phyloP scores from a whole-genome alignment of 2,329 filamentous ascomycete species.

The Neonectria magnoliae region DNA sequence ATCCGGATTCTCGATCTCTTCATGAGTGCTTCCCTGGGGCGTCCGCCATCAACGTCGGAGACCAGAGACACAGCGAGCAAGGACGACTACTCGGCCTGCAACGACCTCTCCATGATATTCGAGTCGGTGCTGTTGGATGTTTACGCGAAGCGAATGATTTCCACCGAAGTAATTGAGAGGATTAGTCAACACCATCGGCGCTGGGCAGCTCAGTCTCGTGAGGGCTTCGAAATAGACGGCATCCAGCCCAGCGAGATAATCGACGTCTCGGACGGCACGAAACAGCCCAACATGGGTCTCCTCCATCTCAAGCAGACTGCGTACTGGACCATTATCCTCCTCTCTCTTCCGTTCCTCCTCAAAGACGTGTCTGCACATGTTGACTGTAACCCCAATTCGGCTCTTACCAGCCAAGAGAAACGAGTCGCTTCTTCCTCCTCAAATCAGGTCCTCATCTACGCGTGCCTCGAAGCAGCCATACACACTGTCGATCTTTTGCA shows the following conservation, averaged over 20 bases:
- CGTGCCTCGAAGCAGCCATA: constrained; percentile 49
- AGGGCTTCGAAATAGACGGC: constrained; percentile 32
- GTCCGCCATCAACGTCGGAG: constrained; percentile 47
- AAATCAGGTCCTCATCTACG: constrained; percentile 44
- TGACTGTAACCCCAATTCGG: constrained; percentile 32
- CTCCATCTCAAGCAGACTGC: constrained; percentile 50
- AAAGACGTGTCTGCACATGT: constrained; percentile 41
- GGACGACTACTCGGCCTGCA: constrained; percentile 40
- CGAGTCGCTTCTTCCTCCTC: constrained; percentile 23
- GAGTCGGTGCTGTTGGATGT: constrained; percentile 49
- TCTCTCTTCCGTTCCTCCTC: constrained; percentile 50
- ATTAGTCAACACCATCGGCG: constrained; percentile 39
- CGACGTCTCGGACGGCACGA: constrained; percentile 24
- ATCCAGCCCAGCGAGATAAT: constrained; percentile 36
- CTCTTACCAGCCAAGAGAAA: constrained; percentile 17
- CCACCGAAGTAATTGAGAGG: constrained; percentile 39
- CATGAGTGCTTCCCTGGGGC: constrained; percentile 46
- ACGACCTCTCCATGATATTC: constrained; percentile 50
- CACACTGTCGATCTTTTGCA: constrained; percentile 51
- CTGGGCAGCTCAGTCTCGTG: constrained; percentile 35
- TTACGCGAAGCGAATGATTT: constrained; percentile 47
- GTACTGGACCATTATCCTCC: constrained; percentile 52
- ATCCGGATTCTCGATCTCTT: constrained; percentile 48
- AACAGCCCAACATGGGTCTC: constrained; percentile 38
- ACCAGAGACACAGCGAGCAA: constrained; percentile 37